Percentiles rank a stretch among this genome's conserved stretches.
phyloP scores from a whole-genome alignment of 164 flowering plant species.

The Sextonia rubra region DNA sequence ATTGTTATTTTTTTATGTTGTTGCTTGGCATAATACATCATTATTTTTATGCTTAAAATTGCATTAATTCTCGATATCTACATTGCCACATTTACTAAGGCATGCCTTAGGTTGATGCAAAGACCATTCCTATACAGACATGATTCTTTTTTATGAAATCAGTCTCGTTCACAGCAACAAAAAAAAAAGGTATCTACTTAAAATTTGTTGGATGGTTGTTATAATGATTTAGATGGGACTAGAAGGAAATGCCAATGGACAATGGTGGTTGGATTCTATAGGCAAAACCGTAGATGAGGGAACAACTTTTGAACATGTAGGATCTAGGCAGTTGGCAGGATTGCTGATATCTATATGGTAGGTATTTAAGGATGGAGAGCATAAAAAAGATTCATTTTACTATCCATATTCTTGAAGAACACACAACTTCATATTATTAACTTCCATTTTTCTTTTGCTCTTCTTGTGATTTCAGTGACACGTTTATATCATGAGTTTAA shows the following conservation, averaged over 20 bases:
- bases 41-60: too few species aligned
- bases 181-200: too few species aligned
- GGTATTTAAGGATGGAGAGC: constrained; percentile 15
- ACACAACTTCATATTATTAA: not conserved
- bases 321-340: constrained; percentile 97
- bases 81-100: not conserved
- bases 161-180: too few species aligned
- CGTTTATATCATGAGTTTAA: constrained; percentile 2
- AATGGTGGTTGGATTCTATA: constrained; percentile 88
- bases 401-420: not conserved
- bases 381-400: not conserved
- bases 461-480: not conserved
- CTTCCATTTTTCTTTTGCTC: not conserved
- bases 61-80: not conserved
- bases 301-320: constrained; percentile 74
- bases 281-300: constrained; percentile 85
- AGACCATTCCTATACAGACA: not conserved
- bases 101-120: not conserved
- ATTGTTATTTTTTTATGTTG: too few species aligned
- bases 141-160: not conserved
- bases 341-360: constrained; percentile 88
- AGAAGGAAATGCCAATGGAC: constrained; percentile 89
- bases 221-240: constrained; percentile 71
- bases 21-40: too few species aligned
- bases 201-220: constrained; percentile 5